A percentile compares a stretch with the other conserved stretches of the same genome.
Conservation (phyloP, 176 grass and related monocot genomes). For the Carex myosuroides region DNA sequence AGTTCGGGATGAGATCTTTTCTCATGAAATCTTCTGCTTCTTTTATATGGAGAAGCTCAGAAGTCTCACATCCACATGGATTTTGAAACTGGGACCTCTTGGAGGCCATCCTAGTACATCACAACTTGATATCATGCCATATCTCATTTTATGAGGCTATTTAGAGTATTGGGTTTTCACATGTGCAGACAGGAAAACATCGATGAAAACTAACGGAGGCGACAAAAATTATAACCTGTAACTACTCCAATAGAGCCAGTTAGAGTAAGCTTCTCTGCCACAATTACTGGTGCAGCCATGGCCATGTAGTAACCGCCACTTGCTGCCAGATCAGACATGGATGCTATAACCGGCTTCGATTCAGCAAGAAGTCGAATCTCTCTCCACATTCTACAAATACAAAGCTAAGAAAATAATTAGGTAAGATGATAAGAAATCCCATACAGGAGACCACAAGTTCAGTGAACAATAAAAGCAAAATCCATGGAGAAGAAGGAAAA, state of each 20-base stretch:
- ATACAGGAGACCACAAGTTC: background rate
- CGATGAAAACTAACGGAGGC: constrained; percentile 12
- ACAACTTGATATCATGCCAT: background rate
- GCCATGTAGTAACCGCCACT: constrained; percentile 96
- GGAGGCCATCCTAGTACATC: background rate
- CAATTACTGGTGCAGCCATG: constrained; percentile 84
- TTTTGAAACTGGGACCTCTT: background rate
- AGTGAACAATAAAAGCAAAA: background rate
- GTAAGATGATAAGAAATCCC: background rate
- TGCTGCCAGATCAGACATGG: constrained; percentile 95
- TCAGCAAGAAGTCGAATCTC: constrained; percentile 84
- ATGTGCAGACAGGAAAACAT: background rate
- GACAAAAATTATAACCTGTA: constrained; percentile 48
- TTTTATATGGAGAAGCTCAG: background rate
- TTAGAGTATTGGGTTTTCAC: background rate
- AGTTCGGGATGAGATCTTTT: background rate
- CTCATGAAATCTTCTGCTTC: background rate
- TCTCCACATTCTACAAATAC: constrained; percentile 87
- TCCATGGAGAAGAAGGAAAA: background rate
- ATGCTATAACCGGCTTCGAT: constrained; percentile 87
- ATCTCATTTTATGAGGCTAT: background rate
- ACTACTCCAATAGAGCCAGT: constrained; percentile 97
- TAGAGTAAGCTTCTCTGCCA: constrained; percentile 92
- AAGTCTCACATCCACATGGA: background rate
- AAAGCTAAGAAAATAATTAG: constrained; percentile 10